Evolutionary conservation across 2,329 filamentous ascomycete genomes (phyloP), one percentile per base, ranked within the genome.

Genomic region (Venturia carpophila): DNA sequence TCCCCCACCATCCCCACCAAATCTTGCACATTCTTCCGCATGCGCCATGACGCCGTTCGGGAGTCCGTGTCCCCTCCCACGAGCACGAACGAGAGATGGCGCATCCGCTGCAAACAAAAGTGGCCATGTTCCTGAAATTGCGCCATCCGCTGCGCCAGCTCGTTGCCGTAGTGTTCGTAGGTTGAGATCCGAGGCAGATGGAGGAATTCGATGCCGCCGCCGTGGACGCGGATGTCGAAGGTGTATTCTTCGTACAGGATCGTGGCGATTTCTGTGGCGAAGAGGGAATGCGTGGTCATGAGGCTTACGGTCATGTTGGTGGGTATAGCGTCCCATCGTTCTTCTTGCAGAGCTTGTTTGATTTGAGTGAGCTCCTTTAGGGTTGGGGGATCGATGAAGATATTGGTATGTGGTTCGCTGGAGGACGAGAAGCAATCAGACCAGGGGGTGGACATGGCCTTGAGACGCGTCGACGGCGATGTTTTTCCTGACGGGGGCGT

Each of bases 201-300:
- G 49, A 64, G 63, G 13, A 64, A 52, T 9, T 64, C 63, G 34
- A 64, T 39, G 17, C 47, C 47, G 37, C 41, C 24, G 63, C 17
- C n/a, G 52, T 45, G 49, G 21, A 64, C 39, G 49, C 39, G 63
- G 34, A 64, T 45, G 2, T 64, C 63, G 42, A 64, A 64, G 37
- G 63, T 64, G 15, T 64, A 64, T 34, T 64, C 63, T 27, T 64
- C 63, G 49, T 56, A 64, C 10, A 64, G 30, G 15, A 60, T 58
- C 7, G 30, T 58, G 17, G 63, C 27, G 39, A 64, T 49, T 58
- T 64, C 63, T 11, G 21, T 27, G n/a, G 43, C 42, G 24, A 63
- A 49, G 15, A 47, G 41, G 60, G 37, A 42, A 15, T 42, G 24
- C 4, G 60, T 62, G 17, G 60, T 43, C 60, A 62, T 42, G 24